phyloP scores from a whole-genome alignment of 2,329 filamentous ascomycete genomes.

The Thelonectria blattea region DNA sequence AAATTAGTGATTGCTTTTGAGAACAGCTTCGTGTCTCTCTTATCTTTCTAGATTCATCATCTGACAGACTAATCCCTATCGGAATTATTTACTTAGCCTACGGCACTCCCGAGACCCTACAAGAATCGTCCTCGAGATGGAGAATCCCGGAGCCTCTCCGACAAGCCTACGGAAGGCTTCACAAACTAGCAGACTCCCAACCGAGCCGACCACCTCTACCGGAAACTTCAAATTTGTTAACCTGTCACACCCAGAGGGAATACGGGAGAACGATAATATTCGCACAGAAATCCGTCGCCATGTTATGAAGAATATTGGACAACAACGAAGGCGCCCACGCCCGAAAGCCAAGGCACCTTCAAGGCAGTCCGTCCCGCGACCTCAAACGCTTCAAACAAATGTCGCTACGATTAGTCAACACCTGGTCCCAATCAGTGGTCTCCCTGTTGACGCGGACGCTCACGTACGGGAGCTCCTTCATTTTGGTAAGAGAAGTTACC shows the following conservation, averaged over 20 bases:
- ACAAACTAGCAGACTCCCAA: too few species aligned
- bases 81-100: too few species aligned
- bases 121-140: too few species aligned
- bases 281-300: conserved; percentile 1
- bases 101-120: too few species aligned
- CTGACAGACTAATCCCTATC: too few species aligned
- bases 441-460: background rate
- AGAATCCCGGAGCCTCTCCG: too few species aligned
- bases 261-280: background rate
- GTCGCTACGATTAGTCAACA: background rate
- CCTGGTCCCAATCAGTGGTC: background rate
- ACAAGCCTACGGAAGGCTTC: too few species aligned
- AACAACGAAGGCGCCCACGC: background rate
- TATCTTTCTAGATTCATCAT: too few species aligned
- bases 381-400: background rate
- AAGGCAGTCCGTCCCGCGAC: background rate
- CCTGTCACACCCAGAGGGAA: background rate
- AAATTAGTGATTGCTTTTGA: too few species aligned
- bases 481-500: background rate
- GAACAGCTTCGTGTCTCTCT: too few species aligned
- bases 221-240: background rate
- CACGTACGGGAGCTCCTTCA: conserved; percentile 2
- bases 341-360: background rate
- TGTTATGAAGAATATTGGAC: conserved; percentile 9
- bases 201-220: background rate